A percentile compares a stretch with the other conserved stretches of the same genome.
Conservation (phyloP, 208 protist genomes). For the Trypanosomatidae sp. region DNA sequence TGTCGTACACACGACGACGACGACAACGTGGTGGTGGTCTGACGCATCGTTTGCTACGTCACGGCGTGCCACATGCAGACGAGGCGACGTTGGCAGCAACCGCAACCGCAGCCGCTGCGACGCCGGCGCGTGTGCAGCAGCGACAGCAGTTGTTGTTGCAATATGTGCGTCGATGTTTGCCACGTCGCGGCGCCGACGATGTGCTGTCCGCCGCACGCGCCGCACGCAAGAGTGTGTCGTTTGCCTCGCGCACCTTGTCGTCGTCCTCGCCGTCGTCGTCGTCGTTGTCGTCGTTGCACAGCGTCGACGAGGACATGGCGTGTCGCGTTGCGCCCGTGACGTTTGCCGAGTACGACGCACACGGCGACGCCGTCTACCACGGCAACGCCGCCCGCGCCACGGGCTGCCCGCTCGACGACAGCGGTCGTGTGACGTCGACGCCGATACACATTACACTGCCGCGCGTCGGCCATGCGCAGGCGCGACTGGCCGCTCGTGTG, state of each 20-base stretch:
- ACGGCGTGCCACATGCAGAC: too few relatives aligned
- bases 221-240: neutral
- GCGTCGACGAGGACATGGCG: constrained; percentile 10
- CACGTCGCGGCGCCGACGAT: constrained; percentile 2
- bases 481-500: constrained; percentile 4
- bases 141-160: too few relatives aligned
- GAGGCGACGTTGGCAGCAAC: too few relatives aligned
- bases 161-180: too few relatives aligned
- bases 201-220: neutral
- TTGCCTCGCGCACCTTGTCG: neutral
- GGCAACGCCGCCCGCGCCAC: constrained; percentile 40
- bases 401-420: constrained; percentile 50
- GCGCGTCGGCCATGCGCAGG: neutral
- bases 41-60: too few relatives aligned
- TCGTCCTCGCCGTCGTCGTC: neutral
- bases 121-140: too few relatives aligned
- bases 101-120: too few relatives aligned
- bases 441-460: constrained; percentile 27
- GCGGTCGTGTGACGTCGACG: constrained; percentile 8
- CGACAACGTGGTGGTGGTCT: too few relatives aligned
- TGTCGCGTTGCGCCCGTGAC: constrained; percentile 23
- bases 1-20: too few relatives aligned
- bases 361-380: constrained; percentile 50
- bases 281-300: constrained; percentile 7
- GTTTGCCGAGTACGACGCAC: constrained; percentile 11